Base-by-base conservation (phyloP, 768 basidiomycete species). In the Mycena alexandri region DNA sequence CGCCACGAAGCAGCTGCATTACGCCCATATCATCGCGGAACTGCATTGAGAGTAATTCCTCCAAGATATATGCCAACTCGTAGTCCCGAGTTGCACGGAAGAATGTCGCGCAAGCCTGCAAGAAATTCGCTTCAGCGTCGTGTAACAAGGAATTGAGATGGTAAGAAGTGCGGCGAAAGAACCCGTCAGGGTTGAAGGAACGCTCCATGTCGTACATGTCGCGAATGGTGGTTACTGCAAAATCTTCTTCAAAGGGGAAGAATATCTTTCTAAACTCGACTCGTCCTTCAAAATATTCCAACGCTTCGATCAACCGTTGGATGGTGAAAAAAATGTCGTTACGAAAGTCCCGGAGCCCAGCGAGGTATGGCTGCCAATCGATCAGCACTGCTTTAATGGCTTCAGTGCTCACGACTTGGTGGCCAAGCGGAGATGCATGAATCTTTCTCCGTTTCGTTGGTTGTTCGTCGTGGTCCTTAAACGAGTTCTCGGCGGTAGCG, bases 211-310 rank as follows among this genome's bases (percentile, higher is more conserved):
- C 7, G 8, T 17, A 58, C 43, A 58, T 46, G 3, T 58, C 25
- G 9, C 10, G n/a, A 2, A 58, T 33, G 2, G 44, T 46, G 9
- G 29, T 34, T n/a, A 58, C 14, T 0, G 14, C 10, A 12, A 58
- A 58, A 2, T 19, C n/a, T 17, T 58, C 56, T 2, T 58, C 44
- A 12, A 58, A 58, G 3, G 56, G 56, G n/a, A 58, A 58, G 50
- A 51, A 51, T 8, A 51, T 29, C 14, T 13, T 19, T 2, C 50
- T 25, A 24, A 51, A 51, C 5, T 29, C 29, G 2, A 17, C 6
- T 9, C 50, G 50, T 0, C 29, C 13, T 5, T 29, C 29, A 2
- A 33, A 9, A 10, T 16, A 29, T 10, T 51, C 29, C 3, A 51
- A 17, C 0, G 8, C 29, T 19, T 51, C 50, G 12, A 17, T 17